Percentiles rank a stretch among this genome's conserved stretches.
These are phyloP conservation scores for Balamuthia mandrillaris DNA, from an alignment of 208 protist species.

Conservation along the genomic window DNA sequence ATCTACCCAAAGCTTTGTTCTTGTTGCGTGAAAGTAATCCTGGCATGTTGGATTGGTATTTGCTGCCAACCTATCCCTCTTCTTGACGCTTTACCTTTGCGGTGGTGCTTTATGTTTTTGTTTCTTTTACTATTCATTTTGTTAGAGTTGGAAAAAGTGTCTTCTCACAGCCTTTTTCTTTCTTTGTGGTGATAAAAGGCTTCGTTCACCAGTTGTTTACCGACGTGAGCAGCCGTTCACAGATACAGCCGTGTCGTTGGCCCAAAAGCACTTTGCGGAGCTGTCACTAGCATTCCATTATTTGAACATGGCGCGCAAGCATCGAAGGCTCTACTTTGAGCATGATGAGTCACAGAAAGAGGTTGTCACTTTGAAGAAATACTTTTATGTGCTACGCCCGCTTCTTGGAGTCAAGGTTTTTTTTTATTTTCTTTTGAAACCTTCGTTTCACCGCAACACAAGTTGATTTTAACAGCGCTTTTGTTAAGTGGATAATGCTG, in stretches of 20 bases:
- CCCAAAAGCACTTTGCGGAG: neutral
- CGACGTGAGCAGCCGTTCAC: neutral
- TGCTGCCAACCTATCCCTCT: too few species aligned
- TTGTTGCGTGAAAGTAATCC: conserved; percentile 4
- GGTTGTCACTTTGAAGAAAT: neutral
- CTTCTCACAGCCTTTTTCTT: too few species aligned
- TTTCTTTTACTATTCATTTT: too few species aligned
- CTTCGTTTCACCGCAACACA: neutral
- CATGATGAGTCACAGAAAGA: neutral
- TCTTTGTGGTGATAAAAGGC: neutral
- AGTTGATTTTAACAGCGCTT: neutral
- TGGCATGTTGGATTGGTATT: neutral
- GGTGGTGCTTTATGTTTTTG: too few species aligned
- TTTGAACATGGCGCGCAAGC: conserved; percentile 29
- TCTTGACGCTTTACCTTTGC: too few species aligned
- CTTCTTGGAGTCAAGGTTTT: neutral
- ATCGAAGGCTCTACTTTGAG: conserved; percentile 11
- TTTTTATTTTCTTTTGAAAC: neutral
- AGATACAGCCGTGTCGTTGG: neutral
- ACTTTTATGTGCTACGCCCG: neutral
- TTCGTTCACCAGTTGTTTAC: neutral
- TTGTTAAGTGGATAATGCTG: neutral
- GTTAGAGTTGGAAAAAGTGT: too few species aligned
- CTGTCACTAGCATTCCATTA: neutral
- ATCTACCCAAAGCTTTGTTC: neutral